Evolutionary conservation across 345 rosid species (phyloP).

Genomic region (Pistacia integerrima): DNA sequence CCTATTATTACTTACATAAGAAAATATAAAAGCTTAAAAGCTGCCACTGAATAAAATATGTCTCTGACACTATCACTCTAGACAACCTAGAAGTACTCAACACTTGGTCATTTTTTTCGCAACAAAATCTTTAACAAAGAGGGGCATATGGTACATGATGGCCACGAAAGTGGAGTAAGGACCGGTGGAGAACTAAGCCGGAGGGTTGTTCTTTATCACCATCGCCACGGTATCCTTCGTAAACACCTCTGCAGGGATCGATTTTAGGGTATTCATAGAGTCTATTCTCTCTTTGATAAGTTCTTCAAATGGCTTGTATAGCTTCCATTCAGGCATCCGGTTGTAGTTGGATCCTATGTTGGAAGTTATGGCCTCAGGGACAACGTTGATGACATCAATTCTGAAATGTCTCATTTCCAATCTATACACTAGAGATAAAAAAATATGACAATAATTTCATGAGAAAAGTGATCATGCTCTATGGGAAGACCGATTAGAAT

Average conservation of each 20-base stretch:
- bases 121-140: slow-evolving; percentile 57
- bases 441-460: no score
- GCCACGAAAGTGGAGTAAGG: slow-evolving; percentile 53
- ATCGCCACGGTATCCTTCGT: slow-evolving; percentile 62
- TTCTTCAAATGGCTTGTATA: slow-evolving; percentile 62
- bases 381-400: no score
- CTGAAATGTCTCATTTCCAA: slow-evolving; percentile 21
- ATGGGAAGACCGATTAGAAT: slow-evolving; percentile 22
- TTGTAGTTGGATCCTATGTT: no score
- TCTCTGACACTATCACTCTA: no score
- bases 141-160: slow-evolving; percentile 66
- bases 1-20: no score
- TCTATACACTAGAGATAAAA: slow-evolving; percentile 22
- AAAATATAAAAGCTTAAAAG: no score
- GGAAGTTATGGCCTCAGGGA: no score
- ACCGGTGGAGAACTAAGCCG: slow-evolving; percentile 79
- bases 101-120: slow-evolving; percentile 44
- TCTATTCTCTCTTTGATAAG: slow-evolving; percentile 56
- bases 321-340: no score
- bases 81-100: background rate
- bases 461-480: no score
- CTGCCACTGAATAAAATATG: no score
- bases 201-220: slow-evolving; percentile 65
- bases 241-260: slow-evolving; percentile 71
- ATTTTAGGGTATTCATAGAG: slow-evolving; percentile 48